Base-by-base conservation (phyloP, 208 protist species). In the Acanthamoeba culbertsoni region DNA sequence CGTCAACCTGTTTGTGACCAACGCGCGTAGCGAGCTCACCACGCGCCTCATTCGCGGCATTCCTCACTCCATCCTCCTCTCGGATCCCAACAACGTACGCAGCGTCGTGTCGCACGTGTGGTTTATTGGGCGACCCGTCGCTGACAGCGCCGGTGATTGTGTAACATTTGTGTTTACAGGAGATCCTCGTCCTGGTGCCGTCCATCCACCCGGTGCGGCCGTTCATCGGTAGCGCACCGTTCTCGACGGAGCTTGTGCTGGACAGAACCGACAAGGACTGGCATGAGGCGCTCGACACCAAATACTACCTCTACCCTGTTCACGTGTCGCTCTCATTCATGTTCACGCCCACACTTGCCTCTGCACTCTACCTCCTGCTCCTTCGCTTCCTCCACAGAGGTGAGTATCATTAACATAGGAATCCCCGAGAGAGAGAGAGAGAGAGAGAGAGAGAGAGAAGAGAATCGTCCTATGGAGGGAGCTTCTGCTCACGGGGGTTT, bases 351-450 rank as follows among this genome's bases (percentile, higher is more conserved):
- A 97, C 97, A n/a, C 96, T 99, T 40, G 95, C 95, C 28, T 98
- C 98, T 7, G 97, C 98, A 20, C 96, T 99, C 20, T 99, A 99
- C 95, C 98, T 98, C 40, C 94, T 98, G 40, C 97, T 98, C 33
- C 95, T 98, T 79, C 97, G 98, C 93, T 98, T 98, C 86, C 96
- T 98, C 55, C 96, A 97, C 90, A 95, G 97, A 73, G 95, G 84
- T 91, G n/a, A n/a, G n/a, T n/a, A n/a, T n/a, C n/a, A n/a, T n/a
- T n/a, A n/a, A n/a, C n/a, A n/a, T n/a, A n/a, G n/a, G n/a, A n/a
- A n/a, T n/a, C n/a, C n/a, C n/a, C n/a, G n/a, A n/a, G n/a, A n/a
- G n/a, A n/a, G n/a, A n/a, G n/a, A n/a, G n/a, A n/a, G n/a, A n/a
- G n/a, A n/a, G n/a, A n/a, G n/a, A n/a, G n/a, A n/a, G n/a, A n/a